phyloP scores from a whole-genome alignment of 2,329 filamentous ascomycete genomes.

The Cyclaneusma minus region DNA sequence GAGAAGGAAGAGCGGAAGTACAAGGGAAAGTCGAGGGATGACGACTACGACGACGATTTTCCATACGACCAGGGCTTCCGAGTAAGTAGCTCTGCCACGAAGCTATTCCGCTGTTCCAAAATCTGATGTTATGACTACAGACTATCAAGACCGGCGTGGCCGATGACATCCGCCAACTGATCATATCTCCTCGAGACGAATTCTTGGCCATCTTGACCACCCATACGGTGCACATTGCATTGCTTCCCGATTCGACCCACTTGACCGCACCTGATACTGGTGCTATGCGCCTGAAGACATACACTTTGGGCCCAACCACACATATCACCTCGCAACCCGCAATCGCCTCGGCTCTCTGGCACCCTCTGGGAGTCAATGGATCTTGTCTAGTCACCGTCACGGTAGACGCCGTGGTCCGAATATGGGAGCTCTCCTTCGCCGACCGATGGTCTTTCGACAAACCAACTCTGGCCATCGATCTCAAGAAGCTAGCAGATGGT shows the following conservation, averaged over 20 bases:
- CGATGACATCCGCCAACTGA: slow-evolving; percentile 70
- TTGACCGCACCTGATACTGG: slow-evolving; percentile 52
- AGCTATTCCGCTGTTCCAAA: slow-evolving; percentile 10
- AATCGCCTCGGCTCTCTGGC: slow-evolving; percentile 75
- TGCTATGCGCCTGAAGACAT: slow-evolving; percentile 67
- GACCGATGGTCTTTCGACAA: slow-evolving; percentile 80
- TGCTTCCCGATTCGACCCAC: slow-evolving; percentile 69
- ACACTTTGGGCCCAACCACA: slow-evolving; percentile 81
- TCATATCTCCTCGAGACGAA: slow-evolving; percentile 67
- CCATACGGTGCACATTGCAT: slow-evolving; percentile 74
- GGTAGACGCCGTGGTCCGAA: slow-evolving; percentile 68
- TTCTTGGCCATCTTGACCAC: slow-evolving; percentile 75
- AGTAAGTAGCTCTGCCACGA: slow-evolving; percentile 20
- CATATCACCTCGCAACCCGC: slow-evolving; percentile 78
- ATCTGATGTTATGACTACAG: slow-evolving; percentile 25
- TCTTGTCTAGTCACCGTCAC: slow-evolving; percentile 80
- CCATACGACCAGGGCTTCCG: slow-evolving; percentile 27
- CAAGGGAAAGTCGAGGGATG: slow-evolving; percentile 11
- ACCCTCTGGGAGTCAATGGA: slow-evolving; percentile 73
- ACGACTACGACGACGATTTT: slow-evolving; percentile 17
- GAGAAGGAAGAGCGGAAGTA: slow-evolving; percentile 17
- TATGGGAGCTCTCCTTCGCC: slow-evolving; percentile 79
- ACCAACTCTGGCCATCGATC: slow-evolving; percentile 69
- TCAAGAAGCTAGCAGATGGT: slow-evolving; percentile 79
- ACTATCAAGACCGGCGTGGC: slow-evolving; percentile 63